Base-by-base conservation (phyloP, 495 filamentous ascomycete genomes). In the Acidiella bohemica region DNA sequence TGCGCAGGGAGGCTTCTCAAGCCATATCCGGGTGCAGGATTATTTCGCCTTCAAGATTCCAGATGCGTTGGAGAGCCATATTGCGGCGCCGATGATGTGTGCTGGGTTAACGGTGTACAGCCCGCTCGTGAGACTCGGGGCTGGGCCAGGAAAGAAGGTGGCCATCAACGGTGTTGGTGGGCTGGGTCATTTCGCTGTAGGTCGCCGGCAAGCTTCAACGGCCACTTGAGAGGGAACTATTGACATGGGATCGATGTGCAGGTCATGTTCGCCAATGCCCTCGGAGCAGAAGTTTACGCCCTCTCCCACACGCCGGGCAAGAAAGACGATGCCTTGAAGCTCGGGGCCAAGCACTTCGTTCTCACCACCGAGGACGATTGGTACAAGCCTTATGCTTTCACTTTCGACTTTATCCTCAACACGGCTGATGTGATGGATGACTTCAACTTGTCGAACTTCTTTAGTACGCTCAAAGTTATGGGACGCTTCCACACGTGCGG, bases 21-120 rank as follows among this genome's bases (percentile, higher is more conserved):
- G 69, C 31, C 77, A 86, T 49, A 69, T 83, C 33, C 72, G 83
- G 19, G 79, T 76, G 0, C 82, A 84, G 54, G 74, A 84, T 56
- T 78, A 80, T 62, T 84, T 74, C 49, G 66, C 66, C 25, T 88
- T 87, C 64, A 76, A 75, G 14, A 88, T 94, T 42, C 86, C 86
- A n/a, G 77, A 82, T n/a, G 68, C 64, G 2, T 69, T 92, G 28
- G 59, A 74, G n/a, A 75, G 65, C 49, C 67, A 68, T 32, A 53
- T 73, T 25, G 82, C 78, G 0, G 85, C 84, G n/a, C 86, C 83
- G 2, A 92, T 93, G 82, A 68, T 93, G 51, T 93, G 86, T 57
- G 86, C 83, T 22, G 85, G 86, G 26, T 59, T 92, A 20, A 93
- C 85, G 2, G 75, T 73, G 22, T 93, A 76, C 62, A 79, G 73